Percentiles rank a stretch among this genome's conserved stretches.
phyloP scores from a whole-genome alignment of 2,329 filamentous ascomycete species.

The Thielaviopsis musarum region DNA sequence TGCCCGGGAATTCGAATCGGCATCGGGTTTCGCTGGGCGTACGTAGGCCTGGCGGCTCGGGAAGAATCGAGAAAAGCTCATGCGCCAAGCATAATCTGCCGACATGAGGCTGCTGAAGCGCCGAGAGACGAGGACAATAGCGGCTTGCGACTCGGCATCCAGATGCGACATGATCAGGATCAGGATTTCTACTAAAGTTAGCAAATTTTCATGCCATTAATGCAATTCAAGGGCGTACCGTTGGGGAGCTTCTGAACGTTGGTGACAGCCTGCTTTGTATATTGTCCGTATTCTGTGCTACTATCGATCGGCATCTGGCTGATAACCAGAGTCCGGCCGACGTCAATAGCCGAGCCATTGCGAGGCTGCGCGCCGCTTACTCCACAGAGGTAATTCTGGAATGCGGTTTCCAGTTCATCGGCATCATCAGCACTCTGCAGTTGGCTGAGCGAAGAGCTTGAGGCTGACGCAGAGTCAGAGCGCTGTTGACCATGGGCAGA shows the following conservation, averaged over 20 bases:
- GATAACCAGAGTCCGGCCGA: neutral
- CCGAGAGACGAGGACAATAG: constrained; percentile 71
- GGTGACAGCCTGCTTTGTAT: neutral
- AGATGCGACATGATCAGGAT: constrained; percentile 85
- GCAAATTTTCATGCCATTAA: neutral
- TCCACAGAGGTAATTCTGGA: constrained; percentile 4
- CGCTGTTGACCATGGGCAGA: neutral
- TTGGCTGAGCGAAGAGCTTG: neutral
- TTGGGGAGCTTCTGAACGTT: neutral
- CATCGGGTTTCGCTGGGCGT: constrained; percentile 26
- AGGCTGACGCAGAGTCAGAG: neutral
- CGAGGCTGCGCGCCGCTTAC: neutral
- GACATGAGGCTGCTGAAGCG: constrained; percentile 78
- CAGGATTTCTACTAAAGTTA: constrained; percentile 54
- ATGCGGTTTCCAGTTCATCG: constrained; percentile 1
- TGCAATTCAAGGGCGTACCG: neutral
- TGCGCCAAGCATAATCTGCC: constrained; percentile 82
- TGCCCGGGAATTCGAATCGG: constrained; percentile 38
- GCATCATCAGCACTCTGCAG: neutral
- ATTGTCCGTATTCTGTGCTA: neutral
- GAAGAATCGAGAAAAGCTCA: constrained; percentile 83
- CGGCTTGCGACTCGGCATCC: constrained; percentile 65
- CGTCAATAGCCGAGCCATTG: neutral
- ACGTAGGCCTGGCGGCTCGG: constrained; percentile 44
- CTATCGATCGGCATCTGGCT: neutral